Conservation (phyloP, 1,139 yeast genomes). For the Suhomyces bolitotheri region DNA sequence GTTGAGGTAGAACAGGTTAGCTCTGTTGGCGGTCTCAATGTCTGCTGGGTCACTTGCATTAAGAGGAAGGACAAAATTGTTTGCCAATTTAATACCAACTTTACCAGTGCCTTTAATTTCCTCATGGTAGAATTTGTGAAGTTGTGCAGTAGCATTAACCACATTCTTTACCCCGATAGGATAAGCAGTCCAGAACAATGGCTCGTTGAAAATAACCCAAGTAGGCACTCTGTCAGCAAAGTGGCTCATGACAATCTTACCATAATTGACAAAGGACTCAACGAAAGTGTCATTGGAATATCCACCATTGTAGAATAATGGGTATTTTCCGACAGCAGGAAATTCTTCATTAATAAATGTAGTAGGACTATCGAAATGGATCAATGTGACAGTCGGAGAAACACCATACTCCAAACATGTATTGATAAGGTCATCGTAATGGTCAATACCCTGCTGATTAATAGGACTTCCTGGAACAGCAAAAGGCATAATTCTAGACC, state of each 20-base stretch:
- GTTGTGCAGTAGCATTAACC: conserved; percentile 29
- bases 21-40: conserved; percentile 28
- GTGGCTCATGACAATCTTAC: conserved; percentile 31
- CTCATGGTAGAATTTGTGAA: conserved; percentile 29
- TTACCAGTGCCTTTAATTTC: conserved; percentile 28
- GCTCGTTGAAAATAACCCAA: conserved; percentile 38
- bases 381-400: conserved; percentile 34
- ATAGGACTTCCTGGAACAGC: conserved; percentile 31
- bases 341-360: conserved; percentile 1
- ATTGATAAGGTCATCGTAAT: conserved; percentile 35
- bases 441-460: conserved; percentile 32
- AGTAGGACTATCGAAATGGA: conserved; percentile 36
- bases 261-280: conserved; percentile 33
- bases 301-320: conserved; percentile 22
- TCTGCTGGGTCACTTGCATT: conserved; percentile 20
- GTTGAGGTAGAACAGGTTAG: conserved; percentile 27
- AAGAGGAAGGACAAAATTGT: conserved; percentile 22
- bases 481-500: conserved; percentile 36
- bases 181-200: conserved; percentile 22
- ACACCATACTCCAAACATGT: conserved; percentile 29
- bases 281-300: conserved; percentile 27
- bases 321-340: conserved; percentile 1
- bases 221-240: conserved; percentile 34
- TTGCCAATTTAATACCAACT: conserved; percentile 24
- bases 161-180: conserved; percentile 28